Evolutionary conservation across 768 basidiomycete species (phyloP).

Genomic region (Termitomyces sp.): DNA sequence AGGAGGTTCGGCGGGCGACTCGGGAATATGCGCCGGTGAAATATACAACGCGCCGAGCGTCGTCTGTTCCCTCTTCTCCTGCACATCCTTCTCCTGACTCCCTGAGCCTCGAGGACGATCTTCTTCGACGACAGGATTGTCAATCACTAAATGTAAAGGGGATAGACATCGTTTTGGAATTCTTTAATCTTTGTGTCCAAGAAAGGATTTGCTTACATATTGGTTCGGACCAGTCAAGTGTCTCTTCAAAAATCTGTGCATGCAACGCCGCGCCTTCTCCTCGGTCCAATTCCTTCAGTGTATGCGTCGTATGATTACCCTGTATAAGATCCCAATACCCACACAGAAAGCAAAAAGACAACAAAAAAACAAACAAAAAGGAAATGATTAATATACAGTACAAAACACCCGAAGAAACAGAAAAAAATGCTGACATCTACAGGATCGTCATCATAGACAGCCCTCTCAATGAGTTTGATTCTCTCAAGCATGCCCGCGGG

Average conservation of each 20-base stretch:
- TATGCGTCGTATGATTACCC: slow-evolving; percentile 68
- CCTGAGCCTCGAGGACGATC: slow-evolving; percentile 50
- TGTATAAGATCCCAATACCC: slow-evolving; percentile 31
- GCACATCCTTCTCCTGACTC: slow-evolving; percentile 63
- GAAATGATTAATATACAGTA: slow-evolving; percentile 50
- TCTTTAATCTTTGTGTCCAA: slow-evolving; percentile 8
- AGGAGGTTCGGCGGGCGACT: slow-evolving; percentile 68
- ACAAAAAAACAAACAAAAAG: slow-evolving; percentile 21
- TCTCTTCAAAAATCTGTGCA: slow-evolving; percentile 78
- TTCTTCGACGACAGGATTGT: slow-evolving; percentile 56
- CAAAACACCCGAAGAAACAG: slow-evolving; percentile 25
- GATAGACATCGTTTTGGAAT: slow-evolving; percentile 13
- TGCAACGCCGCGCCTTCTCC: slow-evolving; percentile 85
- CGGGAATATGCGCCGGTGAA: slow-evolving; percentile 65
- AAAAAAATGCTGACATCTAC: slow-evolving; percentile 69
- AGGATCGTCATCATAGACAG: slow-evolving; percentile 86
- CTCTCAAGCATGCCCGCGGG: slow-evolving; percentile 68
- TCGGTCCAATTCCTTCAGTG: slow-evolving; percentile 80
- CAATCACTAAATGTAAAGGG: slow-evolving; percentile 41
- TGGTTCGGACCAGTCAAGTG: slow-evolving; percentile 82
- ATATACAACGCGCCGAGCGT: slow-evolving; percentile 75
- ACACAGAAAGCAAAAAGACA: neutral
- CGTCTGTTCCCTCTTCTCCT: slow-evolving; percentile 76
- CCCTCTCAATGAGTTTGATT: slow-evolving; percentile 76
- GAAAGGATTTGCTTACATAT: slow-evolving; percentile 51